Percentiles rank a stretch among this genome's conserved stretches.
These are phyloP conservation scores for Auricularia cornea DNA, from an alignment of 768 basidiomycete species.

Conservation along the genomic window DNA sequence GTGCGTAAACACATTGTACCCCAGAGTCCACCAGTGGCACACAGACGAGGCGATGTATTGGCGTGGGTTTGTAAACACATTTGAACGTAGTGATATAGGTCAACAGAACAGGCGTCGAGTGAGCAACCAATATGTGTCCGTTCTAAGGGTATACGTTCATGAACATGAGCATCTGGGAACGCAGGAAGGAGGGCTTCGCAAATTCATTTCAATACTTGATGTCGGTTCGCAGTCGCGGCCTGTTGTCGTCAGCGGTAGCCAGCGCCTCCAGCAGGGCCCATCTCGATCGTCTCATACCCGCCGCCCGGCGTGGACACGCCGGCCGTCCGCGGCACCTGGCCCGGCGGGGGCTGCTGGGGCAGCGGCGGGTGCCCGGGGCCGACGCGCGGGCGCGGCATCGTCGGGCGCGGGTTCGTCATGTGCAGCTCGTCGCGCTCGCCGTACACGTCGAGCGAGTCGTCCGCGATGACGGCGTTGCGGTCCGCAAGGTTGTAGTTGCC, in stretches of 20 bases:
- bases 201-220: too few species aligned
- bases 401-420: slow-evolving; percentile 6
- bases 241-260: neutral
- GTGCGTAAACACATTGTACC: too few species aligned
- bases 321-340: neutral
- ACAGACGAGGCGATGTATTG: too few species aligned
- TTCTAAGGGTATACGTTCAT: too few species aligned
- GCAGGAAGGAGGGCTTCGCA: too few species aligned
- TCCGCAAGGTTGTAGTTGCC: slow-evolving; percentile 47
- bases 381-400: neutral
- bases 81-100: too few species aligned
- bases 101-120: too few species aligned
- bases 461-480: slow-evolving; percentile 38
- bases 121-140: too few species aligned
- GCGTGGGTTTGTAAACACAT: too few species aligned
- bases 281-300: neutral
- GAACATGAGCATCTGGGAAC: too few species aligned
- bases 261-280: neutral
- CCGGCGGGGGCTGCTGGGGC: neutral
- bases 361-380: neutral
- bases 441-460: slow-evolving; percentile 24
- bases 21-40: too few species aligned
- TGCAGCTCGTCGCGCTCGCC: slow-evolving; percentile 20
- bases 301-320: neutral
- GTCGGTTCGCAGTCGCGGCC: too few species aligned